Evolutionary conservation across 768 basidiomycete genomes (phyloP), one percentile per base, ranked within the genome.

Genomic region (Panaeolus cyanescens): DNA sequence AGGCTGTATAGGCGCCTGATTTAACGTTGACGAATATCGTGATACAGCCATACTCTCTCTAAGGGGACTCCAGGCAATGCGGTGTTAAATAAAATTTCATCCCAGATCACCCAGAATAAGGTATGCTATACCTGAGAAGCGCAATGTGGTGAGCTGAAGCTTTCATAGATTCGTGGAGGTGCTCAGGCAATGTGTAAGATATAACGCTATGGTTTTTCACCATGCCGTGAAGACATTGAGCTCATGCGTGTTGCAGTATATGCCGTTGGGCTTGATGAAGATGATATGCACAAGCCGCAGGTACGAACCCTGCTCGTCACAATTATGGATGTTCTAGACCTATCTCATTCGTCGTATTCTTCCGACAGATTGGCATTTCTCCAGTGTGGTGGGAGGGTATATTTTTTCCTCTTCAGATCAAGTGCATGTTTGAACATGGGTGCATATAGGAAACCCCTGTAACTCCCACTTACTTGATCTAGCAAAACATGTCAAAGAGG

Each of bases 381-480:
- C 88, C 91, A 3, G 83, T 94, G 56, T 95, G 93, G 93, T 95
- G 92, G 92, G 93, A 95, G 83, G 92, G 92, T 89, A 39, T n/a
- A 72, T 69, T 19, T 19, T 32, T 39, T 2, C 17, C 36, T 53
- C 31, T 57, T 42, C 36, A 19, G 17, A 20, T 56, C 28, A 10
- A 54, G 36, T 32, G 13, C n/a, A 32, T 50, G 22, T 20, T 30
- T 40, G 19, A 36, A 30, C 32, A 5, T 17, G 32, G n/a, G 15
- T 33, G 30, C 31, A 13, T 28, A 17, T 62, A 89, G 91, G 92
- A 36, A 95, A 94, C 71, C 92, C 93, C 3, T 95, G 93, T 72
- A 95, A 95, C 69, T 81, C 80, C 50, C 92, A 95, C 70, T 82
- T 93, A 91, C 87, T 93, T 62, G 90, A 92, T 57, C 83, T 95